Conservation (phyloP, 2,329 filamentous ascomycete genomes). For the Cladophialophora psammophila region DNA sequence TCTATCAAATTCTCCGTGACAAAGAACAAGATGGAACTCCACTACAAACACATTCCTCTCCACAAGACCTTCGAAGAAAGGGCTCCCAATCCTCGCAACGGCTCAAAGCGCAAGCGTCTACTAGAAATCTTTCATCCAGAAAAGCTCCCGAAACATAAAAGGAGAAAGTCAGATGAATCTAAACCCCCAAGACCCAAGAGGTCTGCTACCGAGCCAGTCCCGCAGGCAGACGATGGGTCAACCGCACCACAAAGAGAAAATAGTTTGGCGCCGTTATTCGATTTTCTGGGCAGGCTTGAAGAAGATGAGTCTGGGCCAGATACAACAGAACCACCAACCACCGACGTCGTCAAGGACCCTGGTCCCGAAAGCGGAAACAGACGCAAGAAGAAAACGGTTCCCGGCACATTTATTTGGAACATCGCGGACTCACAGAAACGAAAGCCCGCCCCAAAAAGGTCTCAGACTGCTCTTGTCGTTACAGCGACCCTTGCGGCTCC, state of each 20-base stretch:
- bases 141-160: slow-evolving; percentile 23
- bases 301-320: slow-evolving; percentile 13
- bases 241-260: slow-evolving; percentile 18
- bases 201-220: slow-evolving; percentile 25
- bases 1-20: slow-evolving; percentile 40
- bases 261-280: slow-evolving; percentile 36
- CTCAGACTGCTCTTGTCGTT: not conserved
- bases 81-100: slow-evolving; percentile 35
- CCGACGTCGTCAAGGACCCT: not conserved
- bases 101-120: slow-evolving; percentile 33
- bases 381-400: slow-evolving; percentile 12
- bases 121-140: slow-evolving; percentile 39
- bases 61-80: slow-evolving; percentile 39
- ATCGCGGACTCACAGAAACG: slow-evolving; percentile 1
- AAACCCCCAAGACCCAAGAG: slow-evolving; percentile 11
- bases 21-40: slow-evolving; percentile 37
- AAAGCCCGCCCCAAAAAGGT: not conserved
- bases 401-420: slow-evolving; percentile 30
- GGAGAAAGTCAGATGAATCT: slow-evolving; percentile 12
- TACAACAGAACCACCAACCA: not conserved
- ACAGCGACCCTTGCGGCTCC: not conserved
- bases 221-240: not conserved
- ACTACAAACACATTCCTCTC: slow-evolving; percentile 39
- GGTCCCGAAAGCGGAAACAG: not conserved
- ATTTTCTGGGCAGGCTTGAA: slow-evolving; percentile 36